phyloP scores from a whole-genome alignment of 495 filamentous ascomycete species.

The Daldinia childiae region DNA sequence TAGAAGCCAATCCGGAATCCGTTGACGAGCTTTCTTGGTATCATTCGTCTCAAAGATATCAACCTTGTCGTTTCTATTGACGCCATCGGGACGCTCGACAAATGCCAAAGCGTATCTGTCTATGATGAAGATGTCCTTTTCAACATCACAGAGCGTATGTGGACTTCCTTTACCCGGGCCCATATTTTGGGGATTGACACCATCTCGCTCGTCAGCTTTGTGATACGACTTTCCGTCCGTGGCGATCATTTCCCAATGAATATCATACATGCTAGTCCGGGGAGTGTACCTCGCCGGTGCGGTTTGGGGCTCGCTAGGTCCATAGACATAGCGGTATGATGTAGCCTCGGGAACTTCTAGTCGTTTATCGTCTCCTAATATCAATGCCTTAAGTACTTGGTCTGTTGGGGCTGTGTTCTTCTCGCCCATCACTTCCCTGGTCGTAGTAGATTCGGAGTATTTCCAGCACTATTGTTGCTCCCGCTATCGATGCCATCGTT shows the following conservation, averaged over 20 bases:
- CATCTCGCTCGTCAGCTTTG: not conserved
- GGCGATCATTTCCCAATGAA: not conserved
- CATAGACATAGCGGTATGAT: no score
- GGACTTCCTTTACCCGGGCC: not conserved
- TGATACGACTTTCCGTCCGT: not conserved
- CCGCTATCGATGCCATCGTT: not conserved
- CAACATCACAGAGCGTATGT: not conserved
- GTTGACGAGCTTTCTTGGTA: not conserved
- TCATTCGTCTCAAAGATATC: not conserved
- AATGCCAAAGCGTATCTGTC: not conserved
- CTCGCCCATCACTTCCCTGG: no score
- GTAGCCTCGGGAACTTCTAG: no score
- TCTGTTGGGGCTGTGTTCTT: no score
- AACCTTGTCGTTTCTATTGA: not conserved
- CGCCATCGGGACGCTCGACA: not conserved
- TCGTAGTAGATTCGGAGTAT: no score
- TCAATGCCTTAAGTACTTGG: no score
- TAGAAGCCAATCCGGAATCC: not conserved
- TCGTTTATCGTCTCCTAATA: no score
- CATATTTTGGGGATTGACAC: accelerated
- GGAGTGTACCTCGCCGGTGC: no score
- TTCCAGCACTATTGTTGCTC: no score
- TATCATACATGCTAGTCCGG: not conserved
- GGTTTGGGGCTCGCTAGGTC: no score
- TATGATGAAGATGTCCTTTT: not conserved